Evolutionary conservation across 129 eudicot genomes (phyloP).

Genomic region (Tanacetum coccineum): DNA sequence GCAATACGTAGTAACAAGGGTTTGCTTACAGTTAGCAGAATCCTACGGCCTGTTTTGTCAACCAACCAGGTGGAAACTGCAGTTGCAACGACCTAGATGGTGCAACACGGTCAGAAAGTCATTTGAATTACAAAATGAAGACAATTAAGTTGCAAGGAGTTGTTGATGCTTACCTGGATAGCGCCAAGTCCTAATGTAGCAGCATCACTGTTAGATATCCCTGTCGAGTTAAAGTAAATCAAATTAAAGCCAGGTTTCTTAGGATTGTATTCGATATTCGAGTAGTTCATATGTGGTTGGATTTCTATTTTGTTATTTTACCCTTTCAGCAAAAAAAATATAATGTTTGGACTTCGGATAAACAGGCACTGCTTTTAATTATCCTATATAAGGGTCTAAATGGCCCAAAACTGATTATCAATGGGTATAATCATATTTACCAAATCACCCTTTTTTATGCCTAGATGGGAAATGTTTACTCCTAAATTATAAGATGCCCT

Average conservation of each 20-base stretch:
- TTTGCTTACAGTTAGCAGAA: constrained; percentile 65
- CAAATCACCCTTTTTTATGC: neutral
- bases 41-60: constrained; percentile 95
- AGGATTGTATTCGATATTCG: neutral
- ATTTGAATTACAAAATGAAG: constrained; percentile 2
- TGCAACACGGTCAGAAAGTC: constrained; percentile 11
- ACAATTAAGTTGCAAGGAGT: constrained; percentile 1
- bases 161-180: constrained; percentile 56
- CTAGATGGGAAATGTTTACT: neutral
- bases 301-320: too few species aligned
- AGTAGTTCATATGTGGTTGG: neutral
- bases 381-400: too few species aligned
- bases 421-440: neutral
- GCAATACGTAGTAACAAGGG: constrained; percentile 5
- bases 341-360: neutral
- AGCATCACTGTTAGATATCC: constrained; percentile 69
- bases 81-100: constrained; percentile 75
- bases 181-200: constrained; percentile 89
- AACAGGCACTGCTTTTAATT: neutral
- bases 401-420: neutral
- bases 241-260: neutral
- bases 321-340: neutral
- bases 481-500: neutral
- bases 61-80: constrained; percentile 83
- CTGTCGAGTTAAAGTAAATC: constrained; percentile 36